These are phyloP conservation scores for Tremella mesenterica DNA, from an alignment of 768 basidiomycete species.

Conservation along the genomic window DNA sequence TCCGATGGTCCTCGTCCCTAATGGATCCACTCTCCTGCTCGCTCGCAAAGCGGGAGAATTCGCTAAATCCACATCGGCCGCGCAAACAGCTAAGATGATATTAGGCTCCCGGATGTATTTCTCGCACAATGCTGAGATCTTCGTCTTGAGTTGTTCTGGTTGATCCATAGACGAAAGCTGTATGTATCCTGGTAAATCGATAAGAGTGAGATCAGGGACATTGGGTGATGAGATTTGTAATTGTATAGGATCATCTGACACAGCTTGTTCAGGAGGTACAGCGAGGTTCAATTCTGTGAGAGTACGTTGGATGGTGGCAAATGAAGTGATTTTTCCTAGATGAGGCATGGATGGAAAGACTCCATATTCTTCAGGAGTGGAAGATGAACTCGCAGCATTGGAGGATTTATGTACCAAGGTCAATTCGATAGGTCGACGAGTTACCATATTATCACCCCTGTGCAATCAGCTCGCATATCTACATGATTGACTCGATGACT, in stretches of 20 bases:
- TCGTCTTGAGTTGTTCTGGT: conserved; percentile 85
- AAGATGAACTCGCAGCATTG: conserved; percentile 47
- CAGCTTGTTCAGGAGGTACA: conserved; percentile 78
- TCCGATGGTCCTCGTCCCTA: conserved; percentile 90
- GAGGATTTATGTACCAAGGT: conserved; percentile 87
- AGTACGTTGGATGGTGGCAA: conserved; percentile 81
- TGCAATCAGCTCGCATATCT: neutral
- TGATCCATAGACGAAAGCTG: conserved; percentile 93
- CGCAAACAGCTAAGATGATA: conserved; percentile 95
- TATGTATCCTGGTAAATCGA: conserved; percentile 94
- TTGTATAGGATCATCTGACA: conserved; percentile 92
- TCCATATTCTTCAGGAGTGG: conserved; percentile 65
- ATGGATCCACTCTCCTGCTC: conserved; percentile 84
- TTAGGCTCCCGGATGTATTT: conserved; percentile 99
- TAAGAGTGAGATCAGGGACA: conserved; percentile 93
- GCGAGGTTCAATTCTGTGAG: conserved; percentile 91
- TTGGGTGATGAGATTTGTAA: conserved; percentile 91
- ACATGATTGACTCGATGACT: conserved; percentile 42
- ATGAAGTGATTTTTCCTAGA: conserved; percentile 80
- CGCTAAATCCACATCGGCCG: conserved; percentile 95
- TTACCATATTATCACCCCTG: conserved; percentile 99
- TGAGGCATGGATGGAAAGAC: conserved; percentile 81
- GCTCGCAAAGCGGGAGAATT: conserved; percentile 93
- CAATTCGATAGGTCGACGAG: conserved; percentile 92
- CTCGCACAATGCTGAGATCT: conserved; percentile 80